Evolutionary conservation across 495 filamentous ascomycete genomes (phyloP), one percentile per base, ranked within the genome.

Genomic region (Talaromyces ruber): DNA sequence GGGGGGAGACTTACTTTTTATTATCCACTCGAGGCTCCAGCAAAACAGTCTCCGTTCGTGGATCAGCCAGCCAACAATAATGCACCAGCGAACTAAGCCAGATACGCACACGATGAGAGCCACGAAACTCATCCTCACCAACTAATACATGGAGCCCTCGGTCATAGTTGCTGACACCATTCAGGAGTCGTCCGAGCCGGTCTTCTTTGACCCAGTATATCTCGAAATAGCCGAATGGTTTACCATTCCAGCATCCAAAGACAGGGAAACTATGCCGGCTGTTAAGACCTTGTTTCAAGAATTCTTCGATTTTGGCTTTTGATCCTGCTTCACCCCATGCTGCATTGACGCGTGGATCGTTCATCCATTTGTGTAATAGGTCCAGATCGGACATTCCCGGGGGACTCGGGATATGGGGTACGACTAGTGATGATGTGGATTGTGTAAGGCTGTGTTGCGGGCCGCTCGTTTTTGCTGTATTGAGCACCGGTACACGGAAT

Each of bases 191-290:
- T 0, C 90, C 91, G 24, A 98, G 69, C 2, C 74, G 73, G 68
- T 98, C 95, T 70, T 98, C 94, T 66, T 96, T 96, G 2, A 94
- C 93, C 95, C 95, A 98, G 76, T 98, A 98, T 43, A 98, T 83
- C 77, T 98, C 95, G 68, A 98, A 96, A 67, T 95, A 98, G 0
- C 94, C 94, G 73, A 98, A 98, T 0, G 94, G 94, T 62, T 93
- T 88, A 3, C 91, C 93, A 64, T 96, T 91, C 92, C 93, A 98
- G 76, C 89, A 86, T 30, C 91, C 94, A 65, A 98, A 93, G 2
- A 87, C 90, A 0, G 94, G 95, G 75, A 97, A 97, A 56, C 84
- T 91, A 72, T 97, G 88, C 9, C 77, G 79, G 29, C 77, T 82
- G 11, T 79, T 80, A 45, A 98, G 72, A 16, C 82, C 86, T 16